Conservation (phyloP, 176 grass and related monocot species). For the Olyra latifolia region DNA sequence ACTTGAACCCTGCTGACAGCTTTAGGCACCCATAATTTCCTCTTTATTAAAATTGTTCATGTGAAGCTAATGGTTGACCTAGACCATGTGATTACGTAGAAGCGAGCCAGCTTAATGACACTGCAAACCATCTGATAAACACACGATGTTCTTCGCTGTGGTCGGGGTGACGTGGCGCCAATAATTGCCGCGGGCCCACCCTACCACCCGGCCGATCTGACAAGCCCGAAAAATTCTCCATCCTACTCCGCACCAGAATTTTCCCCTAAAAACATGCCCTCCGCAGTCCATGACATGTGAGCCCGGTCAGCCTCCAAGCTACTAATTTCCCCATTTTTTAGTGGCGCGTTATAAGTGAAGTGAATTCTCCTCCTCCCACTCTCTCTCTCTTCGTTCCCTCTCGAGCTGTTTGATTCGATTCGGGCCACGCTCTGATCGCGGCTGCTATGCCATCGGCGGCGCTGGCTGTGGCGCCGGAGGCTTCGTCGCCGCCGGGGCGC, state of each 20-base stretch:
- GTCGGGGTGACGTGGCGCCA: slow-evolving; percentile 39
- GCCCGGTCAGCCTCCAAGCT: neutral
- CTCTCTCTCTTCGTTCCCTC: neutral
- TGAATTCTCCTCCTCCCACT: neutral
- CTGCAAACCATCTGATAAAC: neutral
- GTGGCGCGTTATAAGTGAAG: neutral
- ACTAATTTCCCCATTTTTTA: slow-evolving; percentile 10
- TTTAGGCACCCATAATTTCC: too few relatives aligned
- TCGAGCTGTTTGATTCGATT: slow-evolving; percentile 29
- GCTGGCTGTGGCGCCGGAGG: slow-evolving; percentile 20
- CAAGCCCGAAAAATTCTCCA: slow-evolving; percentile 25
- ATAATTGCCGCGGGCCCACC: slow-evolving; percentile 39
- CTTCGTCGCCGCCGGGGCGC: neutral
- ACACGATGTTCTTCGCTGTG: neutral
- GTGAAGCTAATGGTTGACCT: too few relatives aligned
- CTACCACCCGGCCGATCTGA: slow-evolving; percentile 14
- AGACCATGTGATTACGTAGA: neutral
- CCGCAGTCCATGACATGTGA: neutral
- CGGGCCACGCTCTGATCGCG: neutral
- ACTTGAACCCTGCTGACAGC: too few relatives aligned
- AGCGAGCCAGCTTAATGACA: neutral
- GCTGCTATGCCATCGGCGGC: slow-evolving; percentile 39
- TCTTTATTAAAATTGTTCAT: too few relatives aligned
- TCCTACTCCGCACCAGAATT: neutral
- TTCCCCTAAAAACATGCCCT: neutral